A percentile compares a stretch with the other conserved stretches of the same genome.
Conservation (phyloP, 2,329 filamentous ascomycete species). For the Fusarium pseudonygamai region DNA sequence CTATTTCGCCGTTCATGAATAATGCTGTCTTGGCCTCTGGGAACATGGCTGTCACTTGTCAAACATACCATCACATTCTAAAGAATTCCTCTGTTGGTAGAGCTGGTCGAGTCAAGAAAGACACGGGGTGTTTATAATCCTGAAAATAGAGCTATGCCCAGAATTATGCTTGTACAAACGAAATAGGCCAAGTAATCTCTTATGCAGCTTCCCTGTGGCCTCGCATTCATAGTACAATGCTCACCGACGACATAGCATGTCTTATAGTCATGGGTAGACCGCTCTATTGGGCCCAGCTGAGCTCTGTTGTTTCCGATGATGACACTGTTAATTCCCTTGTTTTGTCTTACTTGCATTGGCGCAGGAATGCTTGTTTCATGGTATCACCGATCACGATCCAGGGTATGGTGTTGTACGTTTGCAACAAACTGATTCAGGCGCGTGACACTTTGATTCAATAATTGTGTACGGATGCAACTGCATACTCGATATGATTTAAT, state of each 20-base stretch:
- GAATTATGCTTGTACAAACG: slow-evolving; percentile 1
- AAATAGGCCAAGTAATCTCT: neutral
- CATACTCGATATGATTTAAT: neutral
- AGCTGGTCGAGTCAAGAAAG: neutral
- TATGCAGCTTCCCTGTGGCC: slow-evolving; percentile 10
- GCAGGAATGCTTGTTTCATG: neutral
- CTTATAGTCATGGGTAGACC: slow-evolving; percentile 1
- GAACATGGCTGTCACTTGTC: slow-evolving; percentile 1
- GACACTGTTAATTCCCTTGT: neutral
- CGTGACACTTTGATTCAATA: neutral
- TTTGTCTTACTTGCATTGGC: neutral
- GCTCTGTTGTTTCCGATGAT: slow-evolving; percentile 18
- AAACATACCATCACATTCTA: neutral
- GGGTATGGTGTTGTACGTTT: slow-evolving; percentile 4
- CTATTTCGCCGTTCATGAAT: neutral
- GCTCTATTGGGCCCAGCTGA: slow-evolving; percentile 6
- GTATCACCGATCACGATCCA: slow-evolving; percentile 6
- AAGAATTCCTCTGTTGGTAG: neutral
- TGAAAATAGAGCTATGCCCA: slow-evolving; percentile 2
- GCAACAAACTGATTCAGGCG: neutral
- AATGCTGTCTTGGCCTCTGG: slow-evolving; percentile 13
- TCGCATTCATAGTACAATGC: slow-evolving; percentile 11
- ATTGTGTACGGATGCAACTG: neutral
- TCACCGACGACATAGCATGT: slow-evolving; percentile 10
- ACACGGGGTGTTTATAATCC: neutral